Conservation (phyloP, 495 filamentous ascomycete species). For the Tuber aestivum region DNA sequence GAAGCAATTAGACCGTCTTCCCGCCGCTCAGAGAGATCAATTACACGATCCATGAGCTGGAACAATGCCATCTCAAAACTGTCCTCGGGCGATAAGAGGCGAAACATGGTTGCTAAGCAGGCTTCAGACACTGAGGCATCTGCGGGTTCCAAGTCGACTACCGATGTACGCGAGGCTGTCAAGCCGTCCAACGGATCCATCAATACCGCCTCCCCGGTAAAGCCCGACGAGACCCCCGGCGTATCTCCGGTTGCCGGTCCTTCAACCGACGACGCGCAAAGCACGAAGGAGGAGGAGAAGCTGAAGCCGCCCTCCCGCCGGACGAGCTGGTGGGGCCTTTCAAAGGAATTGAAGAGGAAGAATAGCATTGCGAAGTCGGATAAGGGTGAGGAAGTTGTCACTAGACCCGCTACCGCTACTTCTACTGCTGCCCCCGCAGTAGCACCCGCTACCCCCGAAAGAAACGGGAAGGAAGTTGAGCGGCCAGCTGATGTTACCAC, state of each 20-base stretch:
- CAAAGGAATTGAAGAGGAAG: constrained; percentile 29
- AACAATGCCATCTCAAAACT: constrained; percentile 28
- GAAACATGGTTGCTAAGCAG: constrained; percentile 36
- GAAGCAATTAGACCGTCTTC: constrained; percentile 24
- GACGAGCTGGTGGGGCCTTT: constrained; percentile 19
- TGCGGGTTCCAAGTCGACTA: constrained; percentile 7
- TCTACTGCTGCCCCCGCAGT: constrained; percentile 47
- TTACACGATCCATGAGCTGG: constrained; percentile 34
- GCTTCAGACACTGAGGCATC: constrained; percentile 33
- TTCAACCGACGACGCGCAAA: constrained; percentile 51
- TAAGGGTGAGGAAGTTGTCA: constrained; percentile 45
- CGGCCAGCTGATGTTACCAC: constrained; percentile 34
- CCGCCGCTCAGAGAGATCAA: constrained; percentile 34
- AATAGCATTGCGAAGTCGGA: constrained; percentile 14
- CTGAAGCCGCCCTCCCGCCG: constrained; percentile 44
- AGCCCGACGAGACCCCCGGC: constrained; percentile 35
- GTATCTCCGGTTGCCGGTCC: constrained; percentile 53
- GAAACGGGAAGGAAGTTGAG: constrained; percentile 44
- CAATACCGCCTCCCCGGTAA: constrained; percentile 10
- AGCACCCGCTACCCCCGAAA: constrained; percentile 41
- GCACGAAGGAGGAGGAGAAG: constrained; percentile 51
- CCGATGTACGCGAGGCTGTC: constrained; percentile 7
- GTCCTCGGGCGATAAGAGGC: constrained; percentile 26
- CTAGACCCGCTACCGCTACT: constrained; percentile 44
- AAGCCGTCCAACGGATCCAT: not conserved